Evolutionary conservation across 2,329 filamentous ascomycete genomes (phyloP), one percentile per base, ranked within the genome.

Genomic region (Hypoxylon sp.): DNA sequence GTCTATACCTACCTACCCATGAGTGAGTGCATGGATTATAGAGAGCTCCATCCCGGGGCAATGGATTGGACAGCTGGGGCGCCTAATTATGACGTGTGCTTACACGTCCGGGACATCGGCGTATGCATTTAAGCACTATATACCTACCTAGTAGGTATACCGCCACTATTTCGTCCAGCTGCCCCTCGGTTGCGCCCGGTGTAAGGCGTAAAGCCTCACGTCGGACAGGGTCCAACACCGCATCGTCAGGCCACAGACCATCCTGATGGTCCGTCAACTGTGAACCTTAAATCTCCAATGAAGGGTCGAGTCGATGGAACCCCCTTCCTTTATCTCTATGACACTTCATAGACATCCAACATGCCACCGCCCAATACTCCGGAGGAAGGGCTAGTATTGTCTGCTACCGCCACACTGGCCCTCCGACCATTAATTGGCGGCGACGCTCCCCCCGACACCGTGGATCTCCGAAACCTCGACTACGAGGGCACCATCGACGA

Each of bases 381-480:
- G 41, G 75, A 77, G 56, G 75, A 76, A 68, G 74, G 74, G 47
- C 61, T 73, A 51, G 62, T 70, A n/a, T n/a, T n/a, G 28, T 44
- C 64, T 7, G 50, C 60, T 8, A 63, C 67, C 46, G 65, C 73
- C 24, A 71, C 70, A 13, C 65, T 75, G 10, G 70, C 70, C 50
- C 68, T 74, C 37, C 70, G 69, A 7, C 69, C 71, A 32, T 58
- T 73, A 6, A 54, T 69, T 50, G 64, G 59, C 43, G 53, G 50
- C 30, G 68, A 72, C 15, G n/a, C 64, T 34, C 20, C 67, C 8
- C 13, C 53, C 6, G 41, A 69, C 15, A 37, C 65, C 8, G 59
- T 84, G 62, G 82, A 84, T 71, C 74, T 84, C 71, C 79, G 80
- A 63, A 75, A 78, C 3, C 75, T 84, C 64, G 77, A 76, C 10